These are phyloP conservation scores for Rubroboletus satanas DNA, from an alignment of 768 basidiomycete species.

Conservation along the genomic window DNA sequence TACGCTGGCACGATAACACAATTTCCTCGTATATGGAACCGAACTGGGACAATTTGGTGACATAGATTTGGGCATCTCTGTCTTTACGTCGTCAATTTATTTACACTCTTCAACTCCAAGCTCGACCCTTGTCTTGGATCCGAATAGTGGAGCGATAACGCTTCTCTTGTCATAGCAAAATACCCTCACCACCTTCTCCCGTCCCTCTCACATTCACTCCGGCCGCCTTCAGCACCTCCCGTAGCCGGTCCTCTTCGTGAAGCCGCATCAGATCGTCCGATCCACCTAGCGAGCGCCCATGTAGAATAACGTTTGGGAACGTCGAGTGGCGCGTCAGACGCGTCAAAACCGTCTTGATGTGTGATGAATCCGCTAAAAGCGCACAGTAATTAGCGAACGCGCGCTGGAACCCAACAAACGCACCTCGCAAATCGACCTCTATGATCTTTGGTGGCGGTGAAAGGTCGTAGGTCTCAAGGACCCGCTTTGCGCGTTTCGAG, in stretches of 20 bases:
- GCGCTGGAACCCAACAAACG: constrained; percentile 3
- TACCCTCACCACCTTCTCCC: constrained; percentile 8
- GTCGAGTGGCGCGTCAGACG: constrained; percentile 66
- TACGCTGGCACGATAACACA: constrained; percentile 4
- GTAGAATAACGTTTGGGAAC: constrained; percentile 71
- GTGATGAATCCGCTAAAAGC: constrained; percentile 50
- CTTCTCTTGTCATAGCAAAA: neutral
- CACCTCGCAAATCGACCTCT: constrained; percentile 73
- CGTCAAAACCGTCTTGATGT: constrained; percentile 61
- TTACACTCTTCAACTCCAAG: neutral
- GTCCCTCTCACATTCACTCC: constrained; percentile 37
- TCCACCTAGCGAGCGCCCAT: constrained; percentile 62
- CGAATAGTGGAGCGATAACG: neutral
- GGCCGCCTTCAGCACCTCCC: constrained; percentile 42
- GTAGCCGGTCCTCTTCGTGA: constrained; percentile 47
- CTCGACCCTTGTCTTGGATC: neutral
- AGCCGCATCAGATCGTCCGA: constrained; percentile 50
- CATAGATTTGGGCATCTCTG: neutral
- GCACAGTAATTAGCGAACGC: neutral
- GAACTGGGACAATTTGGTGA: constrained; percentile 1
- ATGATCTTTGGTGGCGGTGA: constrained; percentile 63
- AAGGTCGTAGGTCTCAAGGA: constrained; percentile 58
- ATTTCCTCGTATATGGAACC: neutral
- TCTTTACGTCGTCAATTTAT: constrained; percentile 3
- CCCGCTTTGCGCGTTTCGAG: constrained; percentile 35